A percentile compares a stretch with the other conserved stretches of the same genome.
phyloP scores from a whole-genome alignment of 2,329 filamentous ascomycete genomes.

The Rutstroemia sp. region DNA sequence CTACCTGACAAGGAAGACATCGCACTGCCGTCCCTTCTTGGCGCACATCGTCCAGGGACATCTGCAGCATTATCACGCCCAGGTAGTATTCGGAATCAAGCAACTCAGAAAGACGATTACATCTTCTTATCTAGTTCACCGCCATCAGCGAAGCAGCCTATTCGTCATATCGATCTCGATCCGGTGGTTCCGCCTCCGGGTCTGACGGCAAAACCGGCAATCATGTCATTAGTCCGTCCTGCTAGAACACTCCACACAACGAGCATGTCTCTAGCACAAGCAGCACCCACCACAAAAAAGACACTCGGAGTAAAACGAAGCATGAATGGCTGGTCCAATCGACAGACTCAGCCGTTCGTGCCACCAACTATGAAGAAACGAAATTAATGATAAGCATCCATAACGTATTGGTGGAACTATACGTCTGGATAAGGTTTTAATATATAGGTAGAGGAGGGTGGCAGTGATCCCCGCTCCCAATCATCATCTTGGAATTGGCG shows the following conservation, averaged over 20 bases:
- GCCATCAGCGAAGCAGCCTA: constrained; percentile 14
- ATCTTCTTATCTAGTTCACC: constrained; percentile 28
- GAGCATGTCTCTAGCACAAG: constrained; percentile 18
- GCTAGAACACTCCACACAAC: constrained; percentile 21
- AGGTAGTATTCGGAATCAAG: constrained; percentile 7
- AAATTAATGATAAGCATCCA: background rate
- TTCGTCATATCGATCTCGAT: constrained; percentile 4
- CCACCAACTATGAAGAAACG: constrained; percentile 22
- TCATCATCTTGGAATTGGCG: too few relatives aligned
- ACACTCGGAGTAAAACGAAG: constrained; percentile 42
- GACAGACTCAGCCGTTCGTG: constrained; percentile 21
- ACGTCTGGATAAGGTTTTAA: background rate
- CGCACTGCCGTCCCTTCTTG: constrained; percentile 3
- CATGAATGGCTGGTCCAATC: constrained; percentile 40
- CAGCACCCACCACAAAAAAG: constrained; percentile 27
- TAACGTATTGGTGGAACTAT: background rate
- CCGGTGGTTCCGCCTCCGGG: constrained; percentile 7
- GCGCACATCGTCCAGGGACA: constrained; percentile 19
- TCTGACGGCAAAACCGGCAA: constrained; percentile 16
- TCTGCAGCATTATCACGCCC: constrained; percentile 17
- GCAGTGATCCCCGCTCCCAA: too few relatives aligned
- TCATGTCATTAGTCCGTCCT: constrained; percentile 21
- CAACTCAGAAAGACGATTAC: constrained; percentile 19
- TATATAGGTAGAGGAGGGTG: background rate
- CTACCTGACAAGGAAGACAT: background rate